Evolutionary conservation across 2,329 filamentous ascomycete species (phyloP).

Genomic region (Nemania sp.): DNA sequence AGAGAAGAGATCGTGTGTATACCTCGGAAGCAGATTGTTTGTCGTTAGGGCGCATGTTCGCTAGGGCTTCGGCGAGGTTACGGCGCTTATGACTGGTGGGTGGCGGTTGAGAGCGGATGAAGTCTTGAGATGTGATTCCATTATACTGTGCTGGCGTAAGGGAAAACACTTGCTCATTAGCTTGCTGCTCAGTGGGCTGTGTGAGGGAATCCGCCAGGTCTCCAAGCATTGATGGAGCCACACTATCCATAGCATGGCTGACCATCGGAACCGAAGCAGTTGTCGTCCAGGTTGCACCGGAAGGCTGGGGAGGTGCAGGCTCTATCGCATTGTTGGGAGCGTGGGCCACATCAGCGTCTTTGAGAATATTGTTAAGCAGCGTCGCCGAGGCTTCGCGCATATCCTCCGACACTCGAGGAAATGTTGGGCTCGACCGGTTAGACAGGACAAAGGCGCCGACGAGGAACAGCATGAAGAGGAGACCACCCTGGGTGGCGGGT

Average conservation of each 20-base stretch:
- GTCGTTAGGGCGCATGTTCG: slow-evolving; percentile 73
- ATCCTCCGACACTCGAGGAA: slow-evolving; percentile 80
- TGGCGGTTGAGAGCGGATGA: slow-evolving; percentile 53
- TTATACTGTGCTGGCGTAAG: slow-evolving; percentile 89
- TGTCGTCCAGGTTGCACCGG: slow-evolving; percentile 53
- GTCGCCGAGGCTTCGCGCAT: slow-evolving; percentile 78
- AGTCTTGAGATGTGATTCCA: slow-evolving; percentile 76
- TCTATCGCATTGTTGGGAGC: slow-evolving; percentile 49
- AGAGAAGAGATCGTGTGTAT: slow-evolving; percentile 88
- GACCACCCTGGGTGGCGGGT: slow-evolving; percentile 73
- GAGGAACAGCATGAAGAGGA: slow-evolving; percentile 94
- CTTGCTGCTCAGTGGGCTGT: slow-evolving; percentile 80
- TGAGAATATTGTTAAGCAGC: slow-evolving; percentile 79
- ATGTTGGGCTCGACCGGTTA: slow-evolving; percentile 71
- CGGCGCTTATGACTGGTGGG: slow-evolving; percentile 66
- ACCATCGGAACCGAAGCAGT: slow-evolving; percentile 47
- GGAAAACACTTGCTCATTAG: slow-evolving; percentile 85
- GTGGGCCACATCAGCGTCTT: slow-evolving; percentile 70
- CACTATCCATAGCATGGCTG: slow-evolving; percentile 51
- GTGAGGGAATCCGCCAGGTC: slow-evolving; percentile 71
- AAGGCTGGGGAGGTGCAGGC: slow-evolving; percentile 56
- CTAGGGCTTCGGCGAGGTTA: slow-evolving; percentile 79
- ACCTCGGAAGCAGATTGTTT: slow-evolving; percentile 83
- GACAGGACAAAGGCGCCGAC: slow-evolving; percentile 96
- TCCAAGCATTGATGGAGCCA: slow-evolving; percentile 65